phyloP scores from a whole-genome alignment of 331 rosid genomes.

The Dryas integrifolia region DNA sequence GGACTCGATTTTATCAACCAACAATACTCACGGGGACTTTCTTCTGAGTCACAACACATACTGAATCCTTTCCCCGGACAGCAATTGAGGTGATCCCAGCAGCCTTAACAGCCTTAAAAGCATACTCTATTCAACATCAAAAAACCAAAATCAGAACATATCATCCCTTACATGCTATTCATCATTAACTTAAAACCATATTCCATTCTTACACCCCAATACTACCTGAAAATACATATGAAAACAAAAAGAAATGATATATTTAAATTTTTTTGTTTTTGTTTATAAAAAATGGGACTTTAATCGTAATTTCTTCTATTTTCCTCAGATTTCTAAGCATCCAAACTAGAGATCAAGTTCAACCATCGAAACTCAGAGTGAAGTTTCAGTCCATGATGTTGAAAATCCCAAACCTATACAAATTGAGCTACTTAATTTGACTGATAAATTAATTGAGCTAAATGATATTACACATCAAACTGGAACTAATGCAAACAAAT shows the following conservation, averaged over 20 bases:
- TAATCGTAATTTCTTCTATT: neutral
- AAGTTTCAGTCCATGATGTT: neutral
- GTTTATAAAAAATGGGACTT: neutral
- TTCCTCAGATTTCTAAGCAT: neutral
- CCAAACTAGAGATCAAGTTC: neutral
- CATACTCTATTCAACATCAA: conserved; percentile 67
- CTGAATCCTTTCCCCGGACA: conserved; percentile 88
- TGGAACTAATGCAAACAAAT: neutral
- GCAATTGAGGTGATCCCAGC: conserved; percentile 94
- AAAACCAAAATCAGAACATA: conserved; percentile 16
- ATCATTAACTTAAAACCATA: neutral
- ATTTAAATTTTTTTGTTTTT: no score
- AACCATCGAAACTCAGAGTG: neutral
- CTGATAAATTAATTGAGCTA: neutral
- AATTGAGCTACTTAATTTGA: neutral
- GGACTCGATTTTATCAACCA: neutral
- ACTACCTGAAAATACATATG: no score
- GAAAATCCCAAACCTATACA: neutral
- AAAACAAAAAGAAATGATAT: no score
- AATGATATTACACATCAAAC: neutral
- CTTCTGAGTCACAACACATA: conserved; percentile 97
- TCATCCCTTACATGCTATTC: conserved; percentile 8
- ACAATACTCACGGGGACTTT: conserved; percentile 85
- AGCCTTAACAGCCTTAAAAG: conserved; percentile 97
- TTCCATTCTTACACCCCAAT: neutral